Conservation (phyloP, 2,329 filamentous ascomycete genomes). For the Fusarium lyarnte region DNA sequence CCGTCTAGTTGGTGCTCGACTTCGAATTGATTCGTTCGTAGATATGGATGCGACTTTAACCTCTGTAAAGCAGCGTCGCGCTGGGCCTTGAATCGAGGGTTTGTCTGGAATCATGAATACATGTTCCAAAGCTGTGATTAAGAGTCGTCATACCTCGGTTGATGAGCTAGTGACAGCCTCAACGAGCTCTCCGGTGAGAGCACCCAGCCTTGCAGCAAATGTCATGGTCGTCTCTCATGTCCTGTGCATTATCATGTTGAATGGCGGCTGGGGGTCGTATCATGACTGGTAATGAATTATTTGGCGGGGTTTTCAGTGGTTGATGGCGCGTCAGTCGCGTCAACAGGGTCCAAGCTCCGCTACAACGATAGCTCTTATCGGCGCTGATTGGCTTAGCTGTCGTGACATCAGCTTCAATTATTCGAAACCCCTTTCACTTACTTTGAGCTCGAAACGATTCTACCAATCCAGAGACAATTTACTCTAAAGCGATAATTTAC, state of each 20-base stretch:
- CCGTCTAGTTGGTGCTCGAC: slow-evolving; percentile 72
- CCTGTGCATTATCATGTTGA: slow-evolving; percentile 14
- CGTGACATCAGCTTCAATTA: slow-evolving; percentile 38
- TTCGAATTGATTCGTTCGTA: slow-evolving; percentile 80
- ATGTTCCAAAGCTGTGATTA: background rate
- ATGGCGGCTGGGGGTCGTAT: slow-evolving; percentile 8
- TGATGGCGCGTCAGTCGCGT: slow-evolving; percentile 41
- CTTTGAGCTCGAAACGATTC: background rate
- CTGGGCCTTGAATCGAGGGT: slow-evolving; percentile 53
- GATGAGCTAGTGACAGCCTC: slow-evolving; percentile 67
- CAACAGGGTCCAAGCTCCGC: slow-evolving; percentile 29
- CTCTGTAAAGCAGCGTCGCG: slow-evolving; percentile 61
- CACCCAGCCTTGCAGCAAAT: slow-evolving; percentile 70
- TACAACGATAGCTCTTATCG: background rate
- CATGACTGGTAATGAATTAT: slow-evolving; percentile 19
- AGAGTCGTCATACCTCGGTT: slow-evolving; percentile 55
- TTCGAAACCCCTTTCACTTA: slow-evolving; percentile 36
- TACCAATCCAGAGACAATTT: background rate
- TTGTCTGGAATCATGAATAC: slow-evolving; percentile 38
- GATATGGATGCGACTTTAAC: slow-evolving; percentile 65
- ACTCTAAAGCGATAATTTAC: background rate
- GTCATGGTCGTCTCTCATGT: slow-evolving; percentile 65
- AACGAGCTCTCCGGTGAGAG: slow-evolving; percentile 77
- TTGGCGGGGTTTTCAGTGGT: slow-evolving; percentile 30
- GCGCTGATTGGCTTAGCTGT: slow-evolving; percentile 31